Conservation (phyloP, 1,284 basidiomycete species). For the Trichosporon faecale region DNA sequence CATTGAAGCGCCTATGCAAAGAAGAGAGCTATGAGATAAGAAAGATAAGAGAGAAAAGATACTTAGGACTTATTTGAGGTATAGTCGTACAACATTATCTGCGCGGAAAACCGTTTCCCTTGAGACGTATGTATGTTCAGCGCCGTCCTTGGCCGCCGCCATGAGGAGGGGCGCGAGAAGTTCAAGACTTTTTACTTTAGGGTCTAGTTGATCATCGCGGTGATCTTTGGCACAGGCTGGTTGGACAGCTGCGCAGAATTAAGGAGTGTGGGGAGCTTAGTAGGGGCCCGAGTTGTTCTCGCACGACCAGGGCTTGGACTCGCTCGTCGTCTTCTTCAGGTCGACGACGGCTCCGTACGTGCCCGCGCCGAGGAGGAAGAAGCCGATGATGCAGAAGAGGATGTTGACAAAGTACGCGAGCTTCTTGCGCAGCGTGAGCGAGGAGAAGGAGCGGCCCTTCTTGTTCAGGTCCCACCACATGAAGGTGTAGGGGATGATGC, state of each 20-base stretch:
- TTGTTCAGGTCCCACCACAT: slow-evolving; percentile 42
- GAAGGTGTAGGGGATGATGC: slow-evolving; percentile 27
- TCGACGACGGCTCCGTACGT: slow-evolving; percentile 35
- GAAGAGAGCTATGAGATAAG: background rate
- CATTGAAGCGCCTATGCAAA: background rate
- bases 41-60: background rate
- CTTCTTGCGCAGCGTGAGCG: background rate
- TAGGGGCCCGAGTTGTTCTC: slow-evolving; percentile 18
- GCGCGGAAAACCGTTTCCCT: background rate
- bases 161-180: background rate
- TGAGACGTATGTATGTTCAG: background rate
- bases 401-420: slow-evolving; percentile 20
- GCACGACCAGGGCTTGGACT: slow-evolving; percentile 17
- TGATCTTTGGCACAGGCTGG: background rate
- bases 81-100: slow-evolving; percentile 1
- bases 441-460: slow-evolving; percentile 10
- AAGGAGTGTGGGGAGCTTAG: background rate
- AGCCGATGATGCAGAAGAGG: slow-evolving; percentile 28
- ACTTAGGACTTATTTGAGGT: background rate
- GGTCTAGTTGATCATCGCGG: no score
- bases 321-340: background rate
- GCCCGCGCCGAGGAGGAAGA: slow-evolving; percentile 37
- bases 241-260: background rate
- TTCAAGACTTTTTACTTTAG: background rate
- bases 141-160: background rate